Conservation (phyloP, 2,329 filamentous ascomycete species). For the Lachnellula arida region DNA sequence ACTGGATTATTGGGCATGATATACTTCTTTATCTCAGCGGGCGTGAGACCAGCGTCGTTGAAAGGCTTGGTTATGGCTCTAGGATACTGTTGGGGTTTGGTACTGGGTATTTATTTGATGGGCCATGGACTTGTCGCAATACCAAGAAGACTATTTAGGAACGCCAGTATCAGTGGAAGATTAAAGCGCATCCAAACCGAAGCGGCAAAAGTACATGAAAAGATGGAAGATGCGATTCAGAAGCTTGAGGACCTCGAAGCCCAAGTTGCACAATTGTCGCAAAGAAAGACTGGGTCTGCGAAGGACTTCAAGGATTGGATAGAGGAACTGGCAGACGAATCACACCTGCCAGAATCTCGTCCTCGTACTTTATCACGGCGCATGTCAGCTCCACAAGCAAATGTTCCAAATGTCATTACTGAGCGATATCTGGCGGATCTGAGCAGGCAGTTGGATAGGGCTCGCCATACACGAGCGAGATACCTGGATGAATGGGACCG, state of each 20-base stretch:
- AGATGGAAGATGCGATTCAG: conserved; percentile 77
- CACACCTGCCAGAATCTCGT: conserved; percentile 60
- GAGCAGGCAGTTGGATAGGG: conserved; percentile 74
- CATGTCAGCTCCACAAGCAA: conserved; percentile 40
- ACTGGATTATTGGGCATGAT: conserved; percentile 67
- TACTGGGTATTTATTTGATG: conserved; percentile 95
- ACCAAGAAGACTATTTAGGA: conserved; percentile 73
- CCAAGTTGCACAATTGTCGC: conserved; percentile 73
- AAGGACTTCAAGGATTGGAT: conserved; percentile 87
- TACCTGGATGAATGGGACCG: conserved; percentile 84
- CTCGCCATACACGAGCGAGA: conserved; percentile 75
- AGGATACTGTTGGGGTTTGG: conserved; percentile 88
- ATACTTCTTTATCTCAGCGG: conserved; percentile 78
- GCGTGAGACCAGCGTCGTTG: conserved; percentile 65
- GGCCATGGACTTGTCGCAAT: conserved; percentile 93
- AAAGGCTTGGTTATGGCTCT: conserved; percentile 89
- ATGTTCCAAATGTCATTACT: conserved; percentile 77
- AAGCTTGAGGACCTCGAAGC: conserved; percentile 76
- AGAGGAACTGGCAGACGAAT: conserved; percentile 80
- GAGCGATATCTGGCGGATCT: conserved; percentile 90
- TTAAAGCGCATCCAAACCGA: conserved; percentile 71
- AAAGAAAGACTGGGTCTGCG: conserved; percentile 74
- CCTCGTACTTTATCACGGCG: conserved; percentile 40
- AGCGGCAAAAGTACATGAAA: conserved; percentile 80
- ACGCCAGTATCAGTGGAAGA: conserved; percentile 69